Evolutionary conservation across 1,284 basidiomycete genomes (phyloP).

Genomic region (Boletus mariae): DNA sequence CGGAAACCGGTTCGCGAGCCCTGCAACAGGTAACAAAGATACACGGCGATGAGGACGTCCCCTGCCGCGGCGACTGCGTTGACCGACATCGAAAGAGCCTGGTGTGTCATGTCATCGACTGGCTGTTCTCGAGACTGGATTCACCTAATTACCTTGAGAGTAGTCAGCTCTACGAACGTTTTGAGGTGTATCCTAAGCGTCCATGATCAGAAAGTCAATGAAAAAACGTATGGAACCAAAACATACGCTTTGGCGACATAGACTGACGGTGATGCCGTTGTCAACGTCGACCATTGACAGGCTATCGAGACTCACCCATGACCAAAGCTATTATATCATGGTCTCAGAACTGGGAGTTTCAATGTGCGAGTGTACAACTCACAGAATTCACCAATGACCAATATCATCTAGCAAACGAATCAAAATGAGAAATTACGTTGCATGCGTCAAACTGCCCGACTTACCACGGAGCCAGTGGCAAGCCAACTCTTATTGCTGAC

Average conservation of each 20-base stretch:
- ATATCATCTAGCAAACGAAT: constrained; percentile 15
- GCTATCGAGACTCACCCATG: constrained; percentile 18
- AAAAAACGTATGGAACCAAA: neutral
- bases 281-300: constrained; percentile 1
- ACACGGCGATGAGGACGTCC: constrained; percentile 54
- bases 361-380: constrained; percentile 12
- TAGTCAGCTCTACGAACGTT: constrained; percentile 40
- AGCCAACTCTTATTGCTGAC: constrained; percentile 32
- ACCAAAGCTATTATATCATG: constrained; percentile 11
- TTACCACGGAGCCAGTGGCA: constrained; percentile 26
- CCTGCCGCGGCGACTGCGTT: constrained; percentile 58
- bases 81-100: constrained; percentile 49
- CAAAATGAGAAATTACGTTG: neutral
- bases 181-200: constrained; percentile 28
- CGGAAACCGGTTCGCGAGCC: constrained; percentile 57
- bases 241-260: constrained; percentile 42
- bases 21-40: constrained; percentile 50
- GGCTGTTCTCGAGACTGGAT: neutral
- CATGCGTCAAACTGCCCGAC: neutral
- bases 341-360: constrained; percentile 5
- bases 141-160: constrained; percentile 22
- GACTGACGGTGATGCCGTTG: constrained; percentile 25
- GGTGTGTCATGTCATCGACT: neutral
- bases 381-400: constrained; percentile 55
- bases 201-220: neutral